Conservation (phyloP, 805 yeast genomes). For the Candida ficus region DNA sequence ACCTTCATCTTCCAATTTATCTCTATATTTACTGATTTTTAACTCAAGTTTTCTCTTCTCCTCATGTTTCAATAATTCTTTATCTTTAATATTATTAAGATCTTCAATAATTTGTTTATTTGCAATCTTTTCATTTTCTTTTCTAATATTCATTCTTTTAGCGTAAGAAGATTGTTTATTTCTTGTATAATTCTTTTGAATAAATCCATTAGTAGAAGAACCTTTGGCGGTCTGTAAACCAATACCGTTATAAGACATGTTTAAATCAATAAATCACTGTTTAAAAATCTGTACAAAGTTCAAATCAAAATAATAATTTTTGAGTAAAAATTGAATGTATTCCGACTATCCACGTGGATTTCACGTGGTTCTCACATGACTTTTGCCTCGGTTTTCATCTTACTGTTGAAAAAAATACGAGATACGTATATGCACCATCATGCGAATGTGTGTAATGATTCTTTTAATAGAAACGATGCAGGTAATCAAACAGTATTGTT, state of each 20-base stretch:
- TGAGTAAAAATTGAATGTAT: too few species aligned
- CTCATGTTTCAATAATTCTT: slow-evolving; percentile 18
- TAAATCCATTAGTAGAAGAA: slow-evolving; percentile 57
- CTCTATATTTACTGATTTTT: slow-evolving; percentile 45
- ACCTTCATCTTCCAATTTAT: slow-evolving; percentile 42
- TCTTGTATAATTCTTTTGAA: slow-evolving; percentile 40
- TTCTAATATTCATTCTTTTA: slow-evolving; percentile 28
- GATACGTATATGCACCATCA: too few species aligned
- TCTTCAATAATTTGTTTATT: slow-evolving; percentile 5
- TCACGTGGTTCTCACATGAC: too few species aligned
- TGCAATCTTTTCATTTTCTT: slow-evolving; percentile 7
- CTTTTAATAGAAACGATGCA: too few species aligned
- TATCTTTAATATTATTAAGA: slow-evolving; percentile 13
- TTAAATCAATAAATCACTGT: too few species aligned
- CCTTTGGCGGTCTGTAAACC: slow-evolving; percentile 56
- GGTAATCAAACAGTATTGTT: too few species aligned
- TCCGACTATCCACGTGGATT: too few species aligned
- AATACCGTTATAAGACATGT: slow-evolving; percentile 54
- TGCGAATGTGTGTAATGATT: too few species aligned
- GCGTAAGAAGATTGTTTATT: slow-evolving; percentile 32
- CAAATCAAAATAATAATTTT: too few species aligned
- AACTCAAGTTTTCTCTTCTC: slow-evolving; percentile 25
- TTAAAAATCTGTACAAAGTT: too few species aligned
- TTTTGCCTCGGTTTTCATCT: too few species aligned
- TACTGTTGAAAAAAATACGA: too few species aligned